A percentile compares a stretch with the other conserved stretches of the same genome.
Conservation (phyloP, 2,329 filamentous ascomycete genomes). For the Epichloe gansuensis region DNA sequence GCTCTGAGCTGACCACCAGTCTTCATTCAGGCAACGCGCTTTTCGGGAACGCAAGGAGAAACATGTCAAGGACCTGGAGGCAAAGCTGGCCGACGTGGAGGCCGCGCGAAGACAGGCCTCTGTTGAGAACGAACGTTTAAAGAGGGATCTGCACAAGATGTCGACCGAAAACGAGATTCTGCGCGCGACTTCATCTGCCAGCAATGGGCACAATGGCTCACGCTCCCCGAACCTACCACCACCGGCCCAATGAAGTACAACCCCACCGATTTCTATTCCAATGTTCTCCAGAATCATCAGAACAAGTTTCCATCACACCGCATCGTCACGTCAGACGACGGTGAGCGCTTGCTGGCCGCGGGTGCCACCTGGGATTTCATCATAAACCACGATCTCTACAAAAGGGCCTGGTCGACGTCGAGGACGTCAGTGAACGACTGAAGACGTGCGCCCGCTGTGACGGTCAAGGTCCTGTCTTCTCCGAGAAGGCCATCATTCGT, state of each 20-base stretch:
- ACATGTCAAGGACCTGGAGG: conserved; percentile 86
- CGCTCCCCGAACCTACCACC: conserved; percentile 36
- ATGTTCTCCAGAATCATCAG: conserved; percentile 46
- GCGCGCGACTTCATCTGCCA: conserved; percentile 55
- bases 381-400: conserved; percentile 65
- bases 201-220: conserved; percentile 20
- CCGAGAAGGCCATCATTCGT: conserved; percentile 57
- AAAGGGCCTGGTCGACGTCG: conserved; percentile 71
- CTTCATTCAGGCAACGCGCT: conserved; percentile 64
- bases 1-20: not conserved
- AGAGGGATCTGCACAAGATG: conserved; percentile 69
- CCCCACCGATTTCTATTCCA: conserved; percentile 59
- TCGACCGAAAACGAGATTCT: conserved; percentile 89
- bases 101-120: conserved; percentile 59
- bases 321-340: conserved; percentile 52
- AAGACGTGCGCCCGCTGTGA: conserved; percentile 69
- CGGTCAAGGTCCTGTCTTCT: conserved; percentile 79
- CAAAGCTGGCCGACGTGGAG: conserved; percentile 68
- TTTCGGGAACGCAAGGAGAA: conserved; percentile 94
- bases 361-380: conserved; percentile 86
- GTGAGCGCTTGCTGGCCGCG: conserved; percentile 59
- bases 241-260: conserved; percentile 60
- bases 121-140: conserved; percentile 77
- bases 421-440: conserved; percentile 65
- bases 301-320: conserved; percentile 56